Evolutionary conservation across 2,329 filamentous ascomycete species (phyloP), one percentile per base, ranked within the genome.

Genomic region (Leptodontidium sp.): DNA sequence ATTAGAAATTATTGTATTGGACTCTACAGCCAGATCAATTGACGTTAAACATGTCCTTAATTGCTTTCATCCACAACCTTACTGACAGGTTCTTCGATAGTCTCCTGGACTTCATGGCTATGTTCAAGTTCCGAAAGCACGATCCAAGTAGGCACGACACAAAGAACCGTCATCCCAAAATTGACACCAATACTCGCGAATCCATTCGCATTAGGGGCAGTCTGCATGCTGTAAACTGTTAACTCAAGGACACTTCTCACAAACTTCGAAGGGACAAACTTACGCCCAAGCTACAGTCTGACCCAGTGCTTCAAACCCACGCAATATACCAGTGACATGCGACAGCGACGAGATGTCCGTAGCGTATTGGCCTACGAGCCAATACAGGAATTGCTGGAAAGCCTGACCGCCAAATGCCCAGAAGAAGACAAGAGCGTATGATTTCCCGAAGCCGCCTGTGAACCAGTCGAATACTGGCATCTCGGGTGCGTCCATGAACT

Each of bases 371-470:
- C 68, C 68, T 1, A 70, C 65, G 2, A 70, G 49, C 68, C 68
- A 70, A 35, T 70, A 70, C 50, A 70, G 24, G 47, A 70, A 70
- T 21, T 70, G 68, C 59, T 70, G 68, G 58, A 70, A 70, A 0
- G 68, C 65, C 35, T 68, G 68, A 1, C 68, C 68, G 7, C 68
- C 68, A 57, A 70, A 70, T 1, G 40, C 29, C 68, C 68, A 70
- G 62, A 68, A 70, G 53, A 70, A 70, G 2, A 70, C 62, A 5
- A 70, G 38, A 0, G 68, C 65, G n/a, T 70, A 70, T 1, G 65
- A 55, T n/a, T 66, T 70, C 4, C 55, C 65, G n/a, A 70, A 70
- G 4, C 68, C 68, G 21, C 55, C 61, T 1, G 58, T 66, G 50
- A 70, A 70, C 68, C 68, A 70, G 29, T 70, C 68, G 17, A 66